A percentile compares a stretch with the other conserved stretches of the same genome.
Evolutionary conservation across 805 yeast genomes (phyloP).

Genomic region (Ogataea neopini): DNA sequence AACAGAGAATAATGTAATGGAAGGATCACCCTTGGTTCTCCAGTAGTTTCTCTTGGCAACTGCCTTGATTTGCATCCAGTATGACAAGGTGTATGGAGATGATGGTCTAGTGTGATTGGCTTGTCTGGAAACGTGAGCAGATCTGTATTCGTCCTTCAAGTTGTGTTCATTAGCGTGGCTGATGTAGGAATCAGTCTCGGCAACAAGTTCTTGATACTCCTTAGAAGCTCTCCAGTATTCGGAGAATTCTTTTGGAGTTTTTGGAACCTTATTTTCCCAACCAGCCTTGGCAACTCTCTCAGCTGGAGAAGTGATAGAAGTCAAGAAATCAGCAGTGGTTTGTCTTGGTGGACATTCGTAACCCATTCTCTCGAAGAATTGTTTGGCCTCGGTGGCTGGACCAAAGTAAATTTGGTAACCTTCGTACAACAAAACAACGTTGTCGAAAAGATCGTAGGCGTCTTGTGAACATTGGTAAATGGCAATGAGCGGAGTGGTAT

Average conservation of each 20-base stretch:
- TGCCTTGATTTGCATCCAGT: conserved; percentile 50
- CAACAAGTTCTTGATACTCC: conserved; percentile 32
- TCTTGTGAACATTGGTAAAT: conserved; percentile 49
- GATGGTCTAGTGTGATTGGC: conserved; percentile 44
- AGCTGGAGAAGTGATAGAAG: conserved; percentile 35
- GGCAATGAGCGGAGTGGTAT: conserved; percentile 53
- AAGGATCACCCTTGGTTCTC: conserved; percentile 51
- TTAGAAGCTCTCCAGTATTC: conserved; percentile 39
- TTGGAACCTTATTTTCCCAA: conserved; percentile 39
- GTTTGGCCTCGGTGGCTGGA: conserved; percentile 38
- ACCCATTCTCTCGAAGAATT: conserved; percentile 45
- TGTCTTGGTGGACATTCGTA: conserved; percentile 48
- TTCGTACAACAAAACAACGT: conserved; percentile 42
- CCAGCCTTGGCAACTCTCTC: conserved; percentile 35
- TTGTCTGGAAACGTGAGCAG: conserved; percentile 54
- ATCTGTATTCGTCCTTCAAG: conserved; percentile 18
- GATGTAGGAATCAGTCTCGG: conserved; percentile 37
- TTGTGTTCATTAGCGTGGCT: conserved; percentile 12
- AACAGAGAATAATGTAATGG: conserved; percentile 43
- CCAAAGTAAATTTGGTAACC: conserved; percentile 47
- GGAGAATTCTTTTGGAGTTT: conserved; percentile 39
- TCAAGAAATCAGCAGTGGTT: conserved; percentile 47
- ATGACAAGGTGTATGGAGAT: conserved; percentile 55
- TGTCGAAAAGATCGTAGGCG: conserved; percentile 46
- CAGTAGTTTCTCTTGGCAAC: conserved; percentile 46